These are phyloP conservation scores for Pseudofabraea citricarpa DNA, from an alignment of 2,329 filamentous ascomycete genomes.

Conservation along the genomic window DNA sequence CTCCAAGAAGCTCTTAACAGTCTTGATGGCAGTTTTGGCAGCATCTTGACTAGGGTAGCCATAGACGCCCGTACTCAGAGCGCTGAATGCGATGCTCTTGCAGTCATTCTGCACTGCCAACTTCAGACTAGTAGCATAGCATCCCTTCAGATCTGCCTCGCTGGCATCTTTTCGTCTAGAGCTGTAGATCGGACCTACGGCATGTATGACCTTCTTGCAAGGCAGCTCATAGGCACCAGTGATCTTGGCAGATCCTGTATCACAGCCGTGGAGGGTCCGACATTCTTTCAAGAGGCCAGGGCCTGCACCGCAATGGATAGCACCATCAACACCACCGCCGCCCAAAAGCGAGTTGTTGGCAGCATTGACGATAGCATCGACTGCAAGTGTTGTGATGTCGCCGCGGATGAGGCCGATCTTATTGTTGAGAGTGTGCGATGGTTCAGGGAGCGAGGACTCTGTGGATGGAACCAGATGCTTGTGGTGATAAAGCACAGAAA, in stretches of 20 bases:
- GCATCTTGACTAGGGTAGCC: conserved; percentile 76
- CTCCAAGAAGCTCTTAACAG: conserved; percentile 52
- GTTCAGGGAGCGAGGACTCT: conserved; percentile 21
- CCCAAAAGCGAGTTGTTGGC: conserved; percentile 76
- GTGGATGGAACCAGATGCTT: conserved; percentile 22
- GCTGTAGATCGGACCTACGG: conserved; percentile 79
- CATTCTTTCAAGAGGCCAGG: conserved; percentile 66
- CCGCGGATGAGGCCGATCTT: conserved; percentile 65
- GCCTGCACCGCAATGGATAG: conserved; percentile 83
- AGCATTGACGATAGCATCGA: conserved; percentile 89
- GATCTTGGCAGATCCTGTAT: conserved; percentile 77
- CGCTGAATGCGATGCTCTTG: conserved; percentile 74
- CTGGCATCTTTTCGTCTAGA: conserved; percentile 33
- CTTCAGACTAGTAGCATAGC: conserved; percentile 69
- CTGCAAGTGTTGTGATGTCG: conserved; percentile 75
- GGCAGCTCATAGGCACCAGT: conserved; percentile 74
- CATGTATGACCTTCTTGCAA: conserved; percentile 76
- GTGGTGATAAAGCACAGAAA: conserved; percentile 25
- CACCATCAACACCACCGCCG: conserved; percentile 86
- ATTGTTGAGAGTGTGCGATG: conserved; percentile 58
- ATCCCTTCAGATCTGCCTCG: conserved; percentile 45
- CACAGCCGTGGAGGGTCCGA: conserved; percentile 63
- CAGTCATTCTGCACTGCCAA: conserved; percentile 65
- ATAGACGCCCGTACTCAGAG: conserved; percentile 84
- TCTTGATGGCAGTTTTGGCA: conserved; percentile 62